Evolutionary conservation across 352 stramenopile genomes (phyloP).

Genomic region (Thalassiosira gravida): DNA sequence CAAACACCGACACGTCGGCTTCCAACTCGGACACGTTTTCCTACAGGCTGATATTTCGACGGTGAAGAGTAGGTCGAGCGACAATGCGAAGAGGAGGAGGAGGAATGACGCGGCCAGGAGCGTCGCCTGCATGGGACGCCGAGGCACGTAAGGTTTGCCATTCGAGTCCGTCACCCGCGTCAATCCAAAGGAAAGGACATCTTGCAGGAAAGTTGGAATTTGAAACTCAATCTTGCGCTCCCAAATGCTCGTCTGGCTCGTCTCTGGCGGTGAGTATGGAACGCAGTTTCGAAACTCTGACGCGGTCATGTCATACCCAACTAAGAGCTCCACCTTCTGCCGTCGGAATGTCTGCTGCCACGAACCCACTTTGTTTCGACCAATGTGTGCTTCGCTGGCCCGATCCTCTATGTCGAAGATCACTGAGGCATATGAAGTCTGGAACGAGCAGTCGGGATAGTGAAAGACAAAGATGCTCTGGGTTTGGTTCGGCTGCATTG

Average conservation of each 20-base stretch:
- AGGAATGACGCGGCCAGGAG: constrained; percentile 45
- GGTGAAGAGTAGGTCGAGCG: constrained; percentile 43
- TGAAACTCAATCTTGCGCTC: constrained; percentile 40
- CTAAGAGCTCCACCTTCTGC: constrained; percentile 58
- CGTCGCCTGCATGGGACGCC: constrained; percentile 31
- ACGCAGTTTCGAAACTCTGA: constrained; percentile 52
- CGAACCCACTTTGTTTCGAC: constrained; percentile 18
- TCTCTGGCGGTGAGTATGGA: constrained; percentile 44
- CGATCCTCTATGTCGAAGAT: constrained; percentile 62
- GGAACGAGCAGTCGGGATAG: constrained; percentile 67
- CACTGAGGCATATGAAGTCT: constrained; percentile 72
- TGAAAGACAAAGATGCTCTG: constrained; percentile 74
- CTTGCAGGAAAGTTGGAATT: constrained; percentile 27
- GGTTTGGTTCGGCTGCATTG: constrained; percentile 73
- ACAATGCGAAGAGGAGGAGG: constrained; percentile 42
- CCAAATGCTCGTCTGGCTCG: constrained; percentile 14
- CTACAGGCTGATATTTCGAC: constrained; percentile 25
- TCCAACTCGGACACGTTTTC: constrained; percentile 61
- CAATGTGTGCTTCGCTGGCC: neutral
- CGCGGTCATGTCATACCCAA: constrained; percentile 71
- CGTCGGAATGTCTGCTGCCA: constrained; percentile 52
- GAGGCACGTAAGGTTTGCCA: constrained; percentile 29
- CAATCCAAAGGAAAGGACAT: constrained; percentile 47
- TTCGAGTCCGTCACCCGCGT: constrained; percentile 24
- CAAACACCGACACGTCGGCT: constrained; percentile 76